Evolutionary conservation across 2,329 filamentous ascomycete genomes (phyloP), one percentile per base, ranked within the genome.

Genomic region (Tolypocladium capitatum): DNA sequence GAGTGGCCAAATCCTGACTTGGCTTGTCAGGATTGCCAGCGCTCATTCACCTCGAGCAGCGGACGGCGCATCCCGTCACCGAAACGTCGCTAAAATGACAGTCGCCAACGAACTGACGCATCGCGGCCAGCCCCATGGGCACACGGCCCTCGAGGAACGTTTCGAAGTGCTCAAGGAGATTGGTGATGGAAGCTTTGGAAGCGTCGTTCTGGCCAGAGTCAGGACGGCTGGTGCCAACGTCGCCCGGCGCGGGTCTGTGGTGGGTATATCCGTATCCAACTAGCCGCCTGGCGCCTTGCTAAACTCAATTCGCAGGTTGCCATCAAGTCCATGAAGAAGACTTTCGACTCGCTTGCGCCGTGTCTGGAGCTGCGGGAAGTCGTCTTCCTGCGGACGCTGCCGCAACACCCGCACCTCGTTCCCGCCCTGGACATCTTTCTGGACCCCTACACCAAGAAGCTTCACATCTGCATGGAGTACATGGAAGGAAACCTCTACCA

Each of bases 291-390:
- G 36, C 48, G 24, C 31, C 24, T 5, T 16, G 24, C 24, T 46
- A 35, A 28, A 48, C 47, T 49, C 38, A n/a, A 28, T 13, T 30
- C 9, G 21, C 48, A 97, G 92, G 86, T 98, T 59, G 92, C 92
- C 40, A 96, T 98, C 70, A 98, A 98, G 71, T 97, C 92, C 6
- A 98, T 98, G 92, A 98, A 98, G 76, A 98, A 98, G 78, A 90
- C 85, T 0, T 98, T 97, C 59, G 90, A 97, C 58, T 94, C 87
- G 2, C 89, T 96, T 62, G 72, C 79, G 16, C 85, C 89, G 46
- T 98, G 92, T 65, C 70, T 96, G 53, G 92, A 98, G 67, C 78
- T 98, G 47, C 84, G 92, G 52, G 92, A 98, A 67, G 92, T 98
- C 55, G 92, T 98, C 63, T 98, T 98, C 68, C 73, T 98, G 43